Conservation (phyloP, 2,329 filamentous ascomycete genomes). For the Phialophora chinensis region DNA sequence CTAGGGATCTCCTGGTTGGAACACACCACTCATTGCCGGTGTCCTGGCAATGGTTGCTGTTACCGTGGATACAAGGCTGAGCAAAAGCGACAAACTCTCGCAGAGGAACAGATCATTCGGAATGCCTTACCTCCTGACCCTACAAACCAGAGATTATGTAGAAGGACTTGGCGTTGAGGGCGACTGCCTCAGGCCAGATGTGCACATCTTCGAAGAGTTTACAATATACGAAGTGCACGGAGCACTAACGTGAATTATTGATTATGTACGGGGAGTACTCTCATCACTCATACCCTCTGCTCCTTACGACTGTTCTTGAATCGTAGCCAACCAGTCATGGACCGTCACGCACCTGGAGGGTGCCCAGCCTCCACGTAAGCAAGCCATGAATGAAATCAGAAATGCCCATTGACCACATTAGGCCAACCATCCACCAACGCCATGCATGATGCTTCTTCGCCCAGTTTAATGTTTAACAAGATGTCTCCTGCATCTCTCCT, state of each 20-base stretch:
- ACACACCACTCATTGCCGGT: not conserved
- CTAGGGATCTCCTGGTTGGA: not conserved
- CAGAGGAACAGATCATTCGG: not conserved
- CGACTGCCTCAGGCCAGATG: not conserved
- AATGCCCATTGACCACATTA: slow-evolving; percentile 2
- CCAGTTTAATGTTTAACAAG: not conserved
- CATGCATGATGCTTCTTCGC: not conserved
- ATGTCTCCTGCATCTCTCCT: not conserved
- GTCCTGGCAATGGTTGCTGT: not conserved
- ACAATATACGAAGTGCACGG: not conserved
- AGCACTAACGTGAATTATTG: not conserved
- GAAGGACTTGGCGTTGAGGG: too few species aligned
- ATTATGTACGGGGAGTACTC: not conserved
- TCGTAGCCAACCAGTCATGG: not conserved
- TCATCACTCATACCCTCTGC: not conserved
- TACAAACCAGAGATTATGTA: not conserved
- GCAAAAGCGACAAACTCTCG: not conserved
- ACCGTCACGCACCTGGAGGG: not conserved
- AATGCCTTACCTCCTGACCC: not conserved
- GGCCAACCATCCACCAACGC: slow-evolving; percentile 7
- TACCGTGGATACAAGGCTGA: not conserved
- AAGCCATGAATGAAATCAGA: not conserved
- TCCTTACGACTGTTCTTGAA: not conserved
- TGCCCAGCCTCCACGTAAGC: not conserved
- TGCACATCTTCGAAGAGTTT: not conserved